Base-by-base conservation (phyloP, 1,284 basidiomycete species). In the Pyrrhoderma lamaoense region DNA sequence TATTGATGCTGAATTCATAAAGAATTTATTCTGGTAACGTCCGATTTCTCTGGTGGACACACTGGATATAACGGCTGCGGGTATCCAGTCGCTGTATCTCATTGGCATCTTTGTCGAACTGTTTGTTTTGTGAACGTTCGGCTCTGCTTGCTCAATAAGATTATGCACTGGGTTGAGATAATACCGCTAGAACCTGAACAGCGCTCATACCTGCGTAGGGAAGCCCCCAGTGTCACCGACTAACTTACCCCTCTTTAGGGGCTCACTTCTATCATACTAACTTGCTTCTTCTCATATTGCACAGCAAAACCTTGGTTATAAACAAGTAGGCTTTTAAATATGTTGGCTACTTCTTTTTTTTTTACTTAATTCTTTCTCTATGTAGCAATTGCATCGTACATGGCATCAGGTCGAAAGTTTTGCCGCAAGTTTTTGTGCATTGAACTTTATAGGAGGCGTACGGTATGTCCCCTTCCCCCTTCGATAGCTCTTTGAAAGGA, bases 101-200 rank as follows among this genome's bases (percentile, higher is more conserved):
- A 22, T n/a, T 40, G 16, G 35, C 8, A 8, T 16, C 38, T 40
- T 16, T 18, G 21, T 16, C 38, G 38, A 7, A 16, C 65, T 51
- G 62, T 60, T 56, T 52, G 58, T 60, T 62, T 61, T 59, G 53
- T n/a, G 27, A 5, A 11, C 11, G 27, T 31, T 5, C 27, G 27
- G 27, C 27, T 31, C 59, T 54, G 57, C 57, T 58, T 64, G 60
- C 52, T 56, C 54, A 47, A 42, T 52, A 46, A 56, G 60, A 55
- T 49, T 59, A 51, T 60, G 59, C 58, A 55, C 51, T 51, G 77
- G 85, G 70, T 90, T 92, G 89, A 92, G 89, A 92, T 85, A 57
- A 90, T 79, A 92, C 89, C 89, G 89, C 83, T 80, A 70, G 86
- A 89, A 91, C 89, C 86, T 91, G 89, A 88, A 78, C 85, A 89